Conservation (phyloP, 768 basidiomycete genomes). For the Pisolithus orientalis region DNA sequence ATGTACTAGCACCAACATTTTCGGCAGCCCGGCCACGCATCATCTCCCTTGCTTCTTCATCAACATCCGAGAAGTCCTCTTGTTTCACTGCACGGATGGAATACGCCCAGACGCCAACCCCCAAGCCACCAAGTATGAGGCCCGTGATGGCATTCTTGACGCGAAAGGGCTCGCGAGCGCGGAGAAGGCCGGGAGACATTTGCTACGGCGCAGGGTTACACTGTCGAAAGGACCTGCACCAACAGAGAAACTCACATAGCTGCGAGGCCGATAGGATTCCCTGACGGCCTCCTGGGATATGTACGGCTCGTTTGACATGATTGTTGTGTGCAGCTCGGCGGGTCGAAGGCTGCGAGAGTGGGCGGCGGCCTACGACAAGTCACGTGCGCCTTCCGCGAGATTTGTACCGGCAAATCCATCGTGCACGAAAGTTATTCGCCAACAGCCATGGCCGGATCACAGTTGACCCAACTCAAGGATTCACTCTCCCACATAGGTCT, state of each 20-base stretch:
- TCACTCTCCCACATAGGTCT: constrained; percentile 78
- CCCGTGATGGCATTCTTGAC: constrained; percentile 78
- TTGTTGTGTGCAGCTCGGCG: too few species aligned
- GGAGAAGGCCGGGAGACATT: constrained; percentile 83
- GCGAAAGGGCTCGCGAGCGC: constrained; percentile 83
- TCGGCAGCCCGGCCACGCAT: constrained; percentile 20
- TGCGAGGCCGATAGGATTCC: constrained; percentile 34
- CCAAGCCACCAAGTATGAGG: constrained; percentile 61
- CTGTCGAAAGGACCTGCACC: background rate
- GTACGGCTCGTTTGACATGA: constrained; percentile 32
- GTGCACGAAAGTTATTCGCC: background rate
- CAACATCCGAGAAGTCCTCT: constrained; percentile 84
- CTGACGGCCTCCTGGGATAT: constrained; percentile 26
- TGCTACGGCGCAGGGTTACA: constrained; percentile 37
- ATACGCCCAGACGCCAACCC: constrained; percentile 81
- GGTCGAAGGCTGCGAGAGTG: too few species aligned
- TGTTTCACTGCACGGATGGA: constrained; percentile 93
- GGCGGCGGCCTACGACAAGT: too few species aligned
- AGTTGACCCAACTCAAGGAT: constrained; percentile 84
- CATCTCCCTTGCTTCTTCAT: constrained; percentile 66
- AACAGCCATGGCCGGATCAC: constrained; percentile 66
- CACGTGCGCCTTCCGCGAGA: too few species aligned
- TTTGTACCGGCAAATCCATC: background rate
- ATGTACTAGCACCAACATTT: constrained; percentile 12
- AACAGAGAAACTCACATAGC: constrained; percentile 25